Evolutionary conservation across 768 basidiomycete species (phyloP), one percentile per base, ranked within the genome.

Genomic region (Lentinula sp.): DNA sequence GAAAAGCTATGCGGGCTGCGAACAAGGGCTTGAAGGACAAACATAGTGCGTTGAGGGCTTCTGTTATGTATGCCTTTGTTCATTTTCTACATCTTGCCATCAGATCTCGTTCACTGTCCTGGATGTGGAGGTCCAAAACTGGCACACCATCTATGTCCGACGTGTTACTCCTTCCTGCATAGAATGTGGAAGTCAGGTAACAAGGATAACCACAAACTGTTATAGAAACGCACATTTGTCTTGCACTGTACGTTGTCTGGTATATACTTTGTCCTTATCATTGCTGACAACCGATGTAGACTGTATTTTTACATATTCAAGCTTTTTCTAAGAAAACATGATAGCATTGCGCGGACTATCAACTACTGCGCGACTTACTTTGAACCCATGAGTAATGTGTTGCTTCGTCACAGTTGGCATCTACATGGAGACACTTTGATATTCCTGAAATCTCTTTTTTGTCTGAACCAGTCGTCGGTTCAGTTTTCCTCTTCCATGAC

Each of bases 21-120:
- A 94, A 95, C 74, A 98, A 98, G 73, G 94, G 95, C 1, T 75
- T 97, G 67, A 93, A 95, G 72, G 95, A 98, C 74, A 95, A 93
- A 73, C 86, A 86, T 62, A 94, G 96, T 94, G 68, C 63, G 85
- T 74, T 7, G 9, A 16, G 10, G 54, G 8, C 21, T 16, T 65
- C 8, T 4, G 18, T 62, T 35, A 11, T 58, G 18, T 42, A 42
- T 43, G 52, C 28, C 57, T 48, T 51, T 34, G 39, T 21, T 35
- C 1, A 55, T 28, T 40, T 11, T 28, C 32, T 4, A 28, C 32
- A 39, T 45, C 32, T 35, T 55, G 60, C 68, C 39, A 65, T 23
- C 62, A 98, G 95, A 95, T 70, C 84, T 98, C 65, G 91, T 91
- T 62, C 84, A 87, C 65, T 98, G 95, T 69, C 86, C 91, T n/a